These are phyloP conservation scores for Saturnispora halmiae DNA, from an alignment of 805 yeast genomes.

Conservation along the genomic window DNA sequence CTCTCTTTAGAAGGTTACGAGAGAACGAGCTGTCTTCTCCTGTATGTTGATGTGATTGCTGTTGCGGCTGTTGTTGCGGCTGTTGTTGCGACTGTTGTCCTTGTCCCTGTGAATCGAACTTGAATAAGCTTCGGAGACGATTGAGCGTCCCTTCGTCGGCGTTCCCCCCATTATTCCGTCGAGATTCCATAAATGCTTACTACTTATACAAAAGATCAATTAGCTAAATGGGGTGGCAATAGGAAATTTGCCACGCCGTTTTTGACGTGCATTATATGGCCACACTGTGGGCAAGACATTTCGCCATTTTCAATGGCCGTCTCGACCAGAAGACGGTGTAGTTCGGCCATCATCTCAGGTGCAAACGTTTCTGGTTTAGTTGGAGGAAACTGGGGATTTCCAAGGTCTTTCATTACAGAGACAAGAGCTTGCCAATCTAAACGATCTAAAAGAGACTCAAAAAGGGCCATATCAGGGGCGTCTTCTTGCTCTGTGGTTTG, in stretches of 20 bases:
- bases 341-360: conserved; percentile 55
- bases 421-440: conserved; percentile 84
- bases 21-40: no score
- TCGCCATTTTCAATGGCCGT: conserved; percentile 83
- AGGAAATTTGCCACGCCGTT: conserved; percentile 90
- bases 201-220: conserved; percentile 4
- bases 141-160: neutral
- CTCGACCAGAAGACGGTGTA: conserved; percentile 72
- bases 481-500: conserved; percentile 47
- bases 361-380: conserved; percentile 48
- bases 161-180: neutral
- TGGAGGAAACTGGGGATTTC: conserved; percentile 52
- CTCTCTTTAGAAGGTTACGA: no score
- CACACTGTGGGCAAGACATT: conserved; percentile 82
- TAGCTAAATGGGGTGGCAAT: conserved; percentile 86
- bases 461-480: conserved; percentile 77
- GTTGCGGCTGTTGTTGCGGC: no score
- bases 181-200: neutral
- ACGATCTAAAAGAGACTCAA: conserved; percentile 66
- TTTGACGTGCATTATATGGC: conserved; percentile 80
- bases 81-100: neutral
- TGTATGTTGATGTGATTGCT: conserved; percentile 1
- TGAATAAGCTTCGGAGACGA: neutral
- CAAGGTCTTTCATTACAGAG: conserved; percentile 66
- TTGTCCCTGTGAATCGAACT: conserved; percentile 4